These are phyloP conservation scores for Psophocarpus tetragonolobus DNA, from an alignment of 306 rosid genomes.

Conservation along the genomic window DNA sequence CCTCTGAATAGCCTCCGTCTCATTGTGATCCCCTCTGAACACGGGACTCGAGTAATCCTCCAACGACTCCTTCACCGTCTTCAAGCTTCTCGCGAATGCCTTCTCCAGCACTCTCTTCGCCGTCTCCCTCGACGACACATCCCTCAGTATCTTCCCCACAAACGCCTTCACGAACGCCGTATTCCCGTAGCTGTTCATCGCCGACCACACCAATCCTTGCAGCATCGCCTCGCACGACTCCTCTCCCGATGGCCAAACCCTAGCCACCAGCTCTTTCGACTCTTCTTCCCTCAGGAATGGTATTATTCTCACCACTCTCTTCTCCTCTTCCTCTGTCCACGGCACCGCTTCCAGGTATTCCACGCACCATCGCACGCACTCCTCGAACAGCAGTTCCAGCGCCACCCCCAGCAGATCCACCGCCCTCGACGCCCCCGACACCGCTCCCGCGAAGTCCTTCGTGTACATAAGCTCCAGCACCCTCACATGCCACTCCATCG, in stretches of 20 bases:
- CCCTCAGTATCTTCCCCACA: slow-evolving; percentile 79
- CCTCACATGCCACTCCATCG: slow-evolving; percentile 55
- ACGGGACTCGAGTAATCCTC: slow-evolving; percentile 91
- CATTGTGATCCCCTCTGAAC: slow-evolving; percentile 76
- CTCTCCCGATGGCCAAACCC: slow-evolving; percentile 62
- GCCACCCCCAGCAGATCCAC: slow-evolving; percentile 87
- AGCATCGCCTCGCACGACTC: slow-evolving; percentile 74
- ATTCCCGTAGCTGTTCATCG: slow-evolving; percentile 67
- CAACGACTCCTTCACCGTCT: slow-evolving; percentile 76
- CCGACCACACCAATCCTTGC: slow-evolving; percentile 56
- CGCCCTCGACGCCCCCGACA: slow-evolving; percentile 55
- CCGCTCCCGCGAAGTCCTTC: slow-evolving; percentile 49
- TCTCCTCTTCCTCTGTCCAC: slow-evolving; percentile 90
- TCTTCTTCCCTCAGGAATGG: slow-evolving; percentile 77
- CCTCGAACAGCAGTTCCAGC: slow-evolving; percentile 81
- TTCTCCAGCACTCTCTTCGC: slow-evolving; percentile 80
- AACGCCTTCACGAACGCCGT: slow-evolving; percentile 87
- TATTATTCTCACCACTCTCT: slow-evolving; percentile 56
- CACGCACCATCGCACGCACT: slow-evolving; percentile 70
- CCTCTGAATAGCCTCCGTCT: slow-evolving; percentile 91
- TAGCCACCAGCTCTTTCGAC: slow-evolving; percentile 69
- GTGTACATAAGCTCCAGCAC: slow-evolving; percentile 71
- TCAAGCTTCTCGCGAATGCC: slow-evolving; percentile 63
- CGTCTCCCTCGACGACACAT: slow-evolving; percentile 68
- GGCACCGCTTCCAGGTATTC: slow-evolving; percentile 86